Conservation (phyloP, 306 rosid genomes). For the Rubus idaeus region DNA sequence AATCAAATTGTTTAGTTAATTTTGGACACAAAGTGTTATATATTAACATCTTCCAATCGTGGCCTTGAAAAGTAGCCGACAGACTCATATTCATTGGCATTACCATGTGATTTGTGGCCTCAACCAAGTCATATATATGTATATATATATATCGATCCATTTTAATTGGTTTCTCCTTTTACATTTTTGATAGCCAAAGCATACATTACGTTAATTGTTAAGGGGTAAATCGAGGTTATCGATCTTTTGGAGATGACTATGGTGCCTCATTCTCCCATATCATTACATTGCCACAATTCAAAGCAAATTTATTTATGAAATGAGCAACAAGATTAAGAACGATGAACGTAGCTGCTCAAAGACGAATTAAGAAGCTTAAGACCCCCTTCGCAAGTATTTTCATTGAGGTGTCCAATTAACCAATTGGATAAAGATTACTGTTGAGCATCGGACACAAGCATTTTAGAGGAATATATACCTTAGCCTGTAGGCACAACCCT, state of each 20-base stretch:
- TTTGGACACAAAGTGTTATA: constrained; percentile 37
- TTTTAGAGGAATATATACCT: no score
- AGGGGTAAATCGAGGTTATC: background rate
- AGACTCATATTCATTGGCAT: constrained; percentile 68
- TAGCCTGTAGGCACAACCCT: no score
- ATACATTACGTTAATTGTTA: background rate
- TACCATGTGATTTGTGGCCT: constrained; percentile 85
- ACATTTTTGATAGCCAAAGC: constrained; percentile 1
- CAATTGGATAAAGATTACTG: background rate
- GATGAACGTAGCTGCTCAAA: background rate
- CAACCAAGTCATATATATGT: constrained; percentile 66
- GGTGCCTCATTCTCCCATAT: background rate
- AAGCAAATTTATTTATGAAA: background rate
- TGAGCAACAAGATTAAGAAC: background rate
- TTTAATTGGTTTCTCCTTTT: constrained; percentile 50
- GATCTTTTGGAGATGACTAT: background rate
- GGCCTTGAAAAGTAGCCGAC: constrained; percentile 84
- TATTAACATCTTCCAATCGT: constrained; percentile 58
- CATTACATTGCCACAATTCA: background rate
- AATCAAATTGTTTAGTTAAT: constrained; percentile 59
- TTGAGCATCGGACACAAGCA: background rate
- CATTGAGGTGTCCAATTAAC: no score
- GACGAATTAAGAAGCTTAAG: background rate
- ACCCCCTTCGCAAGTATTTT: no score
- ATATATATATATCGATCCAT: constrained; percentile 27